phyloP scores from a whole-genome alignment of 192 early-diverging fungal genomes.

The Coemansia sp. region DNA sequence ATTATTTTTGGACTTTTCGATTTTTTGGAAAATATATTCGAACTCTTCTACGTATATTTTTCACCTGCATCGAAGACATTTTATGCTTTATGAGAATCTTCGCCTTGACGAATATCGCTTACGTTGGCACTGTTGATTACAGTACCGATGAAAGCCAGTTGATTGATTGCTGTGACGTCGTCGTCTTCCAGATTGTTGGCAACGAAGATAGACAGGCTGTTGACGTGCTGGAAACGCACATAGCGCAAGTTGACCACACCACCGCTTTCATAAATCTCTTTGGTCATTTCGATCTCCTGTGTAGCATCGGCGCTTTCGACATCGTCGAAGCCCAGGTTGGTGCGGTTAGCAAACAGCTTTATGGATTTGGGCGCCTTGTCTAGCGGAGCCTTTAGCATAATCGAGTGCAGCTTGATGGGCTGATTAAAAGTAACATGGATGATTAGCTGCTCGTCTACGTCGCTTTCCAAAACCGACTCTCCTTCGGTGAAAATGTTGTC shows the following conservation, averaged over 20 bases:
- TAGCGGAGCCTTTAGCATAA: conserved; percentile 55
- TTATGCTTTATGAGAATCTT: conserved; percentile 19
- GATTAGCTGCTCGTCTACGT: conserved; percentile 95
- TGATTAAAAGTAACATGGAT: conserved; percentile 87
- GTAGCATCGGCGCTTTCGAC: conserved; percentile 71
- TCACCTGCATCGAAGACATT: conserved; percentile 9
- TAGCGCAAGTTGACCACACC: conserved; percentile 76
- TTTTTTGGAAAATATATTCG: conserved; percentile 5
- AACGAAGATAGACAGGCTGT: conserved; percentile 78
- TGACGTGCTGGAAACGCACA: conserved; percentile 92
- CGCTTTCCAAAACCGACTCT: conserved; percentile 75
- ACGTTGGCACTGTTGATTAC: conserved; percentile 61
- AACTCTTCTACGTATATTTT: background rate
- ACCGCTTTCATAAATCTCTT: conserved; percentile 65
- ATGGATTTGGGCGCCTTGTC: conserved; percentile 84
- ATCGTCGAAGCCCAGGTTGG: conserved; percentile 84
- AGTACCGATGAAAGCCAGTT: conserved; percentile 77
- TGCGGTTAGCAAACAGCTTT: conserved; percentile 81
- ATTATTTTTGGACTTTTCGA: background rate
- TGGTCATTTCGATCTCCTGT: conserved; percentile 70
- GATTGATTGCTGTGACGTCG: conserved; percentile 78
- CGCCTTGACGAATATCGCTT: conserved; percentile 48
- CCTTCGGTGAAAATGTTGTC: conserved; percentile 73
- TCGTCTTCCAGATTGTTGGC: conserved; percentile 80
- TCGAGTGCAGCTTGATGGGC: conserved; percentile 59